Conservation (phyloP, 2,329 filamentous ascomycete species). For the Colletotrichum siamense region DNA sequence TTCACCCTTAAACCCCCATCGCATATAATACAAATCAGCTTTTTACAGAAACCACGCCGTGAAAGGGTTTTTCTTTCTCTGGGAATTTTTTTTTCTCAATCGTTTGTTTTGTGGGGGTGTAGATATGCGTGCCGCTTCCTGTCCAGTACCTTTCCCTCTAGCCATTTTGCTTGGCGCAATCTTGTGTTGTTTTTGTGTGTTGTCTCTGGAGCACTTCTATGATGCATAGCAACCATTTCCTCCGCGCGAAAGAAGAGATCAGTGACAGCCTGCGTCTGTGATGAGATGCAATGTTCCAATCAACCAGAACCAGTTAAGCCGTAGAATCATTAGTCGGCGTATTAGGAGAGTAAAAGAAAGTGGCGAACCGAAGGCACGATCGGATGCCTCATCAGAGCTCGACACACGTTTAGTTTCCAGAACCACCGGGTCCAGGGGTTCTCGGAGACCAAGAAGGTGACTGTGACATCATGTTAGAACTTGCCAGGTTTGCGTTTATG, state of each 20-base stretch:
- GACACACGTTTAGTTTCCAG: slow-evolving; percentile 44
- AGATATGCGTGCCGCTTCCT: background rate
- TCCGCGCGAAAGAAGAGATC: slow-evolving; percentile 7
- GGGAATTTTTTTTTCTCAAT: background rate
- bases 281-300: slow-evolving; percentile 20
- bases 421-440: slow-evolving; percentile 48
- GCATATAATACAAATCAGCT: slow-evolving; percentile 24
- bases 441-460: slow-evolving; percentile 54
- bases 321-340: slow-evolving; percentile 44
- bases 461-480: slow-evolving; percentile 34
- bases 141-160: background rate
- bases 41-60: slow-evolving; percentile 21
- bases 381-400: slow-evolving; percentile 12
- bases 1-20: background rate
- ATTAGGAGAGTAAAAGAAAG: slow-evolving; percentile 28
- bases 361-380: slow-evolving; percentile 8
- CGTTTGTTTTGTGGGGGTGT: background rate
- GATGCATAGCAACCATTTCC: slow-evolving; percentile 9
- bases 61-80: slow-evolving; percentile 2
- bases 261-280: slow-evolving; percentile 26
- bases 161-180: slow-evolving; percentile 3
- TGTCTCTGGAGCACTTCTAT: slow-evolving; percentile 21
- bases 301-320: slow-evolving; percentile 17
- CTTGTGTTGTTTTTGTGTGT: slow-evolving; percentile 6
- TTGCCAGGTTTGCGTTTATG: background rate